A percentile compares a stretch with the other conserved stretches of the same genome.
phyloP scores from a whole-genome alignment of 169 alveolate genomes.

The Amoebophrya sp. region DNA sequence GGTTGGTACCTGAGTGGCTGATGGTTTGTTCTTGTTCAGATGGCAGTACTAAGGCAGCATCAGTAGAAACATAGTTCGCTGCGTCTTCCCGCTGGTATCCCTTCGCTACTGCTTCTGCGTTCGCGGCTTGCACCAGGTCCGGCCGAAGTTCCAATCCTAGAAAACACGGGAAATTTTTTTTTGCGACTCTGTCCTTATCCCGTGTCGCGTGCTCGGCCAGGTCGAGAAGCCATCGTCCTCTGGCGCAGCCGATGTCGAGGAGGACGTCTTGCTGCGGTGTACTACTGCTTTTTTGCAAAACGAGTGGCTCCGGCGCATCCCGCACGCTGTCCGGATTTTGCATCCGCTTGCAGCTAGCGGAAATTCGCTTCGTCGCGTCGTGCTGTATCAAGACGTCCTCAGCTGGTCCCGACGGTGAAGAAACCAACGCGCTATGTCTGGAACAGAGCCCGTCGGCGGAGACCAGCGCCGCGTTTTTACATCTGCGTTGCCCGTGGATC shows the following conservation, averaged over 20 bases:
- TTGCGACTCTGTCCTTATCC: too few relatives aligned
- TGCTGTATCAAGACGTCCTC: neutral
- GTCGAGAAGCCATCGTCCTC: neutral
- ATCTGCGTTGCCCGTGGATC: neutral
- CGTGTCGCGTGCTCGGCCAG: too few relatives aligned
- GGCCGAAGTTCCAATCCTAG: neutral
- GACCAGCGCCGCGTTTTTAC: neutral
- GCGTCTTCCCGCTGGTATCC: too few relatives aligned
- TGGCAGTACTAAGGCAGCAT: too few relatives aligned
- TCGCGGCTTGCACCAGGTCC: neutral
- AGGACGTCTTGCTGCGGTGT: neutral
- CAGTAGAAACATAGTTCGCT: too few relatives aligned
- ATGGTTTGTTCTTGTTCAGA: too few relatives aligned
- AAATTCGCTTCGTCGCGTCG: neutral
- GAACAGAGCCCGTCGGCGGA: neutral
- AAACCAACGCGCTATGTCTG: neutral
- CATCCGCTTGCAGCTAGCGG: neutral
- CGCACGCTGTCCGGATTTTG: neutral
- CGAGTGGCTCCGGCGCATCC: neutral
- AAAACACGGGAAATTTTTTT: neutral
- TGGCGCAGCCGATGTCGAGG: neutral
- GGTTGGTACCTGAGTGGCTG: too few relatives aligned
- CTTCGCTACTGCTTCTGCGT: neutral
- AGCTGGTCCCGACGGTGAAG: neutral
- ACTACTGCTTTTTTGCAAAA: neutral